Conservation (phyloP, 2,329 filamentous ascomycete species). For the Beauveria varroae region DNA sequence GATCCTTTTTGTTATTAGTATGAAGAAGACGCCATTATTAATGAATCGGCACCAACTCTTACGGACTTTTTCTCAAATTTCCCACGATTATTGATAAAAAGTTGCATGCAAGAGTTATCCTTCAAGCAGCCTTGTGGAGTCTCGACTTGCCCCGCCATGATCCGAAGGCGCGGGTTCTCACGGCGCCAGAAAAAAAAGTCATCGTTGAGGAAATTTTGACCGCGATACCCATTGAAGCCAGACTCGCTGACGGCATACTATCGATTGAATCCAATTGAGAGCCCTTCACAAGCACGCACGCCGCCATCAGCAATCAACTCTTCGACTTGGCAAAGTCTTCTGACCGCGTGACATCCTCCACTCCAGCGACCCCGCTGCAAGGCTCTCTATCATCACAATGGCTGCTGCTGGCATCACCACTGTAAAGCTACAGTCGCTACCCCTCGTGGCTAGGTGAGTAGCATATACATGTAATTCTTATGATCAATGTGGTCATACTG, state of each 20-base stretch:
- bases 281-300: background rate
- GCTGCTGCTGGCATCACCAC: slow-evolving; percentile 3
- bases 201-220: background rate
- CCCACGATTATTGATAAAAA: background rate
- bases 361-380: background rate
- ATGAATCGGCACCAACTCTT: background rate
- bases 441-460: slow-evolving; percentile 9
- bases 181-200: slow-evolving; percentile 2
- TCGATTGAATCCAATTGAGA: background rate
- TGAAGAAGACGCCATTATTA: background rate
- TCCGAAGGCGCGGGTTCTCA: background rate
- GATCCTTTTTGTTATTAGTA: background rate
- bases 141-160: background rate
- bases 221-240: background rate
- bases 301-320: background rate
- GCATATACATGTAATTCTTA: too few relatives aligned
- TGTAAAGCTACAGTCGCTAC: slow-evolving; percentile 8
- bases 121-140: background rate
- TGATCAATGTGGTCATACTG: background rate
- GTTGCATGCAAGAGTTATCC: background rate
- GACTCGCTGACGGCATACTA: background rate
- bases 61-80: background rate
- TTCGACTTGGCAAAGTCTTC: background rate
- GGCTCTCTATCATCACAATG: background rate
- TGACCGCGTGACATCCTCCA: background rate